phyloP scores from a whole-genome alignment of 768 basidiomycete genomes.

The Xanthoconium stramineum region DNA sequence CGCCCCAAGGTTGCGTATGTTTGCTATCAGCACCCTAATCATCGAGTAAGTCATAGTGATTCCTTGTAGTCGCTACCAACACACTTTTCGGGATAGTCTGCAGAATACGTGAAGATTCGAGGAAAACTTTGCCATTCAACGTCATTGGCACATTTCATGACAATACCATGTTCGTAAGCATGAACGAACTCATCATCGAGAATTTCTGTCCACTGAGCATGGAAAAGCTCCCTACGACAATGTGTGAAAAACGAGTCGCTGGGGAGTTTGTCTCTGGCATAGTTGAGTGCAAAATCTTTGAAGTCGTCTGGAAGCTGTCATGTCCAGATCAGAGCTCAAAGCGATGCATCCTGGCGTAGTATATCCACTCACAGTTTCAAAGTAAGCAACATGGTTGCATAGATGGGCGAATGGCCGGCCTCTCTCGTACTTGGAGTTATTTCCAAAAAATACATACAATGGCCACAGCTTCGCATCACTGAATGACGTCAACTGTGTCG shows the following conservation, averaged over 20 bases:
- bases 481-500: background rate
- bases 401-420: background rate
- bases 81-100: too few relatives aligned
- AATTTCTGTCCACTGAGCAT: background rate
- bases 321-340: too few relatives aligned
- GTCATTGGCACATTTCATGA: background rate
- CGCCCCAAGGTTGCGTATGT: background rate
- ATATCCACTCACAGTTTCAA: background rate
- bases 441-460: background rate
- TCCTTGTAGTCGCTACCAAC: too few relatives aligned
- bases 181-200: background rate
- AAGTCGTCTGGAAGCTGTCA: background rate
- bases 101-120: background rate
- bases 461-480: background rate
- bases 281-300: background rate
- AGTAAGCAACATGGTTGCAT: background rate
- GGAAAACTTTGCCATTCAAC: background rate
- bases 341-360: too few relatives aligned
- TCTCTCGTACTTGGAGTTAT: background rate
- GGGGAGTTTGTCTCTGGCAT: background rate
- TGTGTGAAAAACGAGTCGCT: background rate
- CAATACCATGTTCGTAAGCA: background rate
- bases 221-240: background rate
- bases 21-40: background rate
- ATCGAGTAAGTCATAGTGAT: background rate